Conservation (phyloP, 129 eudicot genomes). For the Flaveria bidentis region DNA sequence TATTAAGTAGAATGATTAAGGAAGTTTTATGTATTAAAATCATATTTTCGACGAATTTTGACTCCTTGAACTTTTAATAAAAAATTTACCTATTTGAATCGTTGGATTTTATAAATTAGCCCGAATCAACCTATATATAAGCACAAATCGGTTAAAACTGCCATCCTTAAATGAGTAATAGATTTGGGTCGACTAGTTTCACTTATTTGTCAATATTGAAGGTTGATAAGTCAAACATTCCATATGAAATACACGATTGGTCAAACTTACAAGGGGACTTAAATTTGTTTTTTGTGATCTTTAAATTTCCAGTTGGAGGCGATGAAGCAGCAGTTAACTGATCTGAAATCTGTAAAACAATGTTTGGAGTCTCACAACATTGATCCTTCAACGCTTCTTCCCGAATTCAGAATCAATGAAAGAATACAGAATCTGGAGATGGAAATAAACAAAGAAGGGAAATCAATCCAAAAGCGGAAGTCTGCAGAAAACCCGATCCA, state of each 20-base stretch:
- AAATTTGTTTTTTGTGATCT: slow-evolving; percentile 12
- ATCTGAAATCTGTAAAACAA: slow-evolving; percentile 44
- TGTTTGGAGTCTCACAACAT: slow-evolving; percentile 57
- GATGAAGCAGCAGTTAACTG: slow-evolving; percentile 42
- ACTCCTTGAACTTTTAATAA: not conserved
- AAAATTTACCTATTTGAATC: not conserved
- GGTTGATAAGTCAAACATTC: not conserved
- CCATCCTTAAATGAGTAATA: not conserved
- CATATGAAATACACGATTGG: not conserved
- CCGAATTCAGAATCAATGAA: slow-evolving; percentile 44
- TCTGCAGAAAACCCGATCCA: slow-evolving; percentile 30
- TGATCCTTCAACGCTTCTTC: slow-evolving; percentile 48
- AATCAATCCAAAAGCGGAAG: slow-evolving; percentile 42
- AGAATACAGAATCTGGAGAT: slow-evolving; percentile 47
- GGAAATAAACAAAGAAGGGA: slow-evolving; percentile 36
- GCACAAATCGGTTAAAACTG: not conserved
- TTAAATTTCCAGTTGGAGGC: slow-evolving; percentile 48
- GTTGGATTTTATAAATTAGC: not conserved
- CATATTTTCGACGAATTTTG: not conserved
- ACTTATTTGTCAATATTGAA: not conserved
- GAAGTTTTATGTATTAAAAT: not conserved
- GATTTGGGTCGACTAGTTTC: not conserved
- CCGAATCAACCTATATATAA: not conserved
- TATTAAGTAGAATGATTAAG: not conserved
- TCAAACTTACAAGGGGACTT: not conserved